Evolutionary conservation across 129 eudicot genomes (phyloP).

Genomic region (Tanacetum coccineum): DNA sequence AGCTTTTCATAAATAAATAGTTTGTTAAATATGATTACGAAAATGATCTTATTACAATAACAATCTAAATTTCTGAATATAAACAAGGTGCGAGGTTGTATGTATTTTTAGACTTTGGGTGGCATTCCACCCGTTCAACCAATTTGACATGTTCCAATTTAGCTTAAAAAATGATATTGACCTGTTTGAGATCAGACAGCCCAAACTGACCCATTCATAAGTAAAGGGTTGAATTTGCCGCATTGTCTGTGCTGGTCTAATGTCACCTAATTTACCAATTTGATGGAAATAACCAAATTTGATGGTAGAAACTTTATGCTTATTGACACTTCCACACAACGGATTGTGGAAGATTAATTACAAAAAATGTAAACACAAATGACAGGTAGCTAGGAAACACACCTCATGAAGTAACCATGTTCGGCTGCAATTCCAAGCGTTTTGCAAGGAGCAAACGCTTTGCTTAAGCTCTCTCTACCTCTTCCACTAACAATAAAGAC

Average conservation of each 20-base stretch:
- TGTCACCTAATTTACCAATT: too few relatives aligned
- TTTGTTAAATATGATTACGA: too few relatives aligned
- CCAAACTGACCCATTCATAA: background rate
- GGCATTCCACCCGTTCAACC: background rate
- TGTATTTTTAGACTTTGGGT: background rate
- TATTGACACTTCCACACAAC: too few relatives aligned
- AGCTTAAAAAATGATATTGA: background rate
- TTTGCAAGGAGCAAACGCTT: conserved; percentile 65
- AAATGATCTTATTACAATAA: background rate
- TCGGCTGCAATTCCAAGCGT: conserved; percentile 93
- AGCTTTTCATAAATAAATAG: too few relatives aligned
- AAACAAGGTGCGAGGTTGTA: too few relatives aligned
- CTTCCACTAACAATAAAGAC: conserved; percentile 94
- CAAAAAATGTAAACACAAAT: background rate
- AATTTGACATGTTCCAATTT: background rate
- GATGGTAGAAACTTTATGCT: background rate
- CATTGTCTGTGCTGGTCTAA: too few relatives aligned
- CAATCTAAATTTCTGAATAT: too few relatives aligned
- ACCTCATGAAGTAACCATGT: conserved; percentile 96
- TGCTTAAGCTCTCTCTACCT: conserved; percentile 73
- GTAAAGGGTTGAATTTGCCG: background rate
- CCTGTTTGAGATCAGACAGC: background rate
- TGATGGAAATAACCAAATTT: too few relatives aligned
- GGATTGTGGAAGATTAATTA: background rate
- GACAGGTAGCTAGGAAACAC: conserved; percentile 11